These are phyloP conservation scores for Garcia nutans DNA, from an alignment of 345 rosid species.

Conservation along the genomic window DNA sequence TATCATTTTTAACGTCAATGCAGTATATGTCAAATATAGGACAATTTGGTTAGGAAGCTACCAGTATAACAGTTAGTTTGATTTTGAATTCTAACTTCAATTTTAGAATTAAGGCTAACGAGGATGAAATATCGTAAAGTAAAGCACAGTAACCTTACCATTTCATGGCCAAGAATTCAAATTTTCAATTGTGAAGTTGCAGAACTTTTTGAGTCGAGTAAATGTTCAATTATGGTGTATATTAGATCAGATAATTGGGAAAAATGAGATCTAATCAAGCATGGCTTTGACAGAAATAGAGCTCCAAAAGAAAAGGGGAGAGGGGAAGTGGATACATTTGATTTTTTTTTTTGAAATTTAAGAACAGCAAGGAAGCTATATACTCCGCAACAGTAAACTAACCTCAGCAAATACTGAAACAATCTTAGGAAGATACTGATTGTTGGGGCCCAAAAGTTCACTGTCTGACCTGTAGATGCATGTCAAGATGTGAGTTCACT, in stretches of 20 bases:
- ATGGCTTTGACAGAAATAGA: not conserved
- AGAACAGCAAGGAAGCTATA: not conserved
- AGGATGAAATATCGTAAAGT: too few species aligned
- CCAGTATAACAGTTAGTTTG: too few species aligned
- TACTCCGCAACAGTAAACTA: slow-evolving; percentile 18
- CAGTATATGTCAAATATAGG: too few species aligned
- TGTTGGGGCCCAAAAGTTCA: slow-evolving; percentile 84
- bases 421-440: slow-evolving; percentile 85
- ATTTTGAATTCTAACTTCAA: too few species aligned
- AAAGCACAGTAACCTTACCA: too few species aligned
- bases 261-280: not conserved
- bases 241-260: not conserved
- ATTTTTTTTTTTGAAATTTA: too few species aligned
- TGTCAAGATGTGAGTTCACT: slow-evolving; percentile 2
- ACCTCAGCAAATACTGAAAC: slow-evolving; percentile 93
- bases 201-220: too few species aligned
- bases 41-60: too few species aligned
- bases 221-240: not conserved
- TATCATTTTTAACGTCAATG: too few species aligned
- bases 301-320: not conserved
- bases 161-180: too few species aligned
- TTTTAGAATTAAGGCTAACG: too few species aligned
- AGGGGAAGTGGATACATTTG: not conserved
- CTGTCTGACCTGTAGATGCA: slow-evolving; percentile 68
- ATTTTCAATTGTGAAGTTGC: not conserved